A percentile compares a stretch with the other conserved stretches of the same genome.
Conservation (phyloP, 2,329 filamentous ascomycete genomes). For the Fusarium albidum region DNA sequence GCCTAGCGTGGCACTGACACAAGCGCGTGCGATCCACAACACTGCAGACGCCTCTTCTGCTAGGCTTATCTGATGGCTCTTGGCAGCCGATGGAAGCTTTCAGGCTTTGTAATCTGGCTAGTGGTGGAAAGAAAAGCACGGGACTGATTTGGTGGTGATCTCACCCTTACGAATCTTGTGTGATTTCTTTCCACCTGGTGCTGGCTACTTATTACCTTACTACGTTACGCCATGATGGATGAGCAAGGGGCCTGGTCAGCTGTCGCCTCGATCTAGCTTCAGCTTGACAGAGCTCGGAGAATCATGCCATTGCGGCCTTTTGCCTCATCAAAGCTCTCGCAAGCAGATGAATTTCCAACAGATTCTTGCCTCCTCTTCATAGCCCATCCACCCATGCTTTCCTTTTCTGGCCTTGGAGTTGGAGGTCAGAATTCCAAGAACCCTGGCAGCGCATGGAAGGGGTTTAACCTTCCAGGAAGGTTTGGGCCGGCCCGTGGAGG, state of each 20-base stretch:
- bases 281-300: slow-evolving; percentile 16
- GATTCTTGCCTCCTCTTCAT: slow-evolving; percentile 3
- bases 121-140: too few relatives aligned
- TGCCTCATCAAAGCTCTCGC: background rate
- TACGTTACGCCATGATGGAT: slow-evolving; percentile 20
- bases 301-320: slow-evolving; percentile 19
- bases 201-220: too few relatives aligned
- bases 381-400: slow-evolving; percentile 14
- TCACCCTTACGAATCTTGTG: too few relatives aligned
- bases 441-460: slow-evolving; percentile 19
- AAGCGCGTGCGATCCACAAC: slow-evolving; percentile 22
- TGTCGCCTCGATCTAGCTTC: slow-evolving; percentile 34
- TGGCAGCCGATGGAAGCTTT: slow-evolving; percentile 23
- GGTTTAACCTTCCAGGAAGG: slow-evolving; percentile 32
- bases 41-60: slow-evolving; percentile 19
- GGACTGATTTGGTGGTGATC: too few relatives aligned
- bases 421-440: slow-evolving; percentile 4
- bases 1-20: slow-evolving; percentile 19
- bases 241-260: slow-evolving; percentile 36
- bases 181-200: too few relatives aligned
- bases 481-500: slow-evolving; percentile 30
- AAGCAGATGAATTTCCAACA: slow-evolving; percentile 1
- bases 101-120: slow-evolving; percentile 30
- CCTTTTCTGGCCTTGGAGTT: background rate
- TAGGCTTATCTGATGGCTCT: slow-evolving; percentile 34